A percentile compares a stretch with the other conserved stretches of the same genome.
These are phyloP conservation scores for Thalassiosira pacifica DNA, from an alignment of 352 stramenopile species.

Conservation along the genomic window DNA sequence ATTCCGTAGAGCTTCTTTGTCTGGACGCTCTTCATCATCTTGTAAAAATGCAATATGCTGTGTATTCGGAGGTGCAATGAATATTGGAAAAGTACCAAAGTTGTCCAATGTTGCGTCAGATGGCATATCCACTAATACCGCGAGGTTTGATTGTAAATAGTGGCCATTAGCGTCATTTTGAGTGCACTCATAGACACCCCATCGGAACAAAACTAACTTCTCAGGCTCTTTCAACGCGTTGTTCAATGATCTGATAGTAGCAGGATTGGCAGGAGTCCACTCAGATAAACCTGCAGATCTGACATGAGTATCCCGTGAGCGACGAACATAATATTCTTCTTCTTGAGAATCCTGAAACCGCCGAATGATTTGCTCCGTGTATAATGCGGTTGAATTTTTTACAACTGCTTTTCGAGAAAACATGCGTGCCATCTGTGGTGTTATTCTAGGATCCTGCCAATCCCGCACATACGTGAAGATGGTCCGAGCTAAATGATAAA, in stretches of 20 bases:
- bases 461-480: conserved; percentile 14
- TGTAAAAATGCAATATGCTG: conserved; percentile 31
- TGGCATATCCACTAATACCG: conserved; percentile 16
- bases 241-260: conserved; percentile 14
- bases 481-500: background rate
- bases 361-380: background rate
- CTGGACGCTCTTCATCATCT: background rate
- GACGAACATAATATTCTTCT: background rate
- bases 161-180: conserved; percentile 7
- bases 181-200: conserved; percentile 32
- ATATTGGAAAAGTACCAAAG: conserved; percentile 18
- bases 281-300: background rate
- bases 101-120: background rate
- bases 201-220: conserved; percentile 13
- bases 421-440: background rate
- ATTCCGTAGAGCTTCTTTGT: background rate
- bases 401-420: conserved; percentile 11
- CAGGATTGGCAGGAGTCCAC: background rate
- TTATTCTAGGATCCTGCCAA: conserved; percentile 13
- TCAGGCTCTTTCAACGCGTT: conserved; percentile 16
- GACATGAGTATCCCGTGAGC: conserved; percentile 17
- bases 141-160: conserved; percentile 27
- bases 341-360: background rate
- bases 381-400: conserved; percentile 11
- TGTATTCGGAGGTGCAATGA: conserved; percentile 4